A percentile compares a stretch with the other conserved stretches of the same genome.
These are phyloP conservation scores for Apophysomyces trapeziformis DNA, from an alignment of 371 early-diverging fungal genomes.

Conservation along the genomic window DNA sequence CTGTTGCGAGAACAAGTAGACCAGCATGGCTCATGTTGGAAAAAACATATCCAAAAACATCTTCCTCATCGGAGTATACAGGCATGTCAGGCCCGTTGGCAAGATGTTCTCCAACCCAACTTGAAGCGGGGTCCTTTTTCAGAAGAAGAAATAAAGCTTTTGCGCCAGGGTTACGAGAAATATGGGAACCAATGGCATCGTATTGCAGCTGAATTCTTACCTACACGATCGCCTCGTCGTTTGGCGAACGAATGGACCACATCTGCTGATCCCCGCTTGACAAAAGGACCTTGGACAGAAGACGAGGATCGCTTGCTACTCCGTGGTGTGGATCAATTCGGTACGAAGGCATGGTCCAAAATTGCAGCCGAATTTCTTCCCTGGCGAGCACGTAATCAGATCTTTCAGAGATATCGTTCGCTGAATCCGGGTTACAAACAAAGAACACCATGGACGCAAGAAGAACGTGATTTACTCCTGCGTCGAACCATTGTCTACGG, in stretches of 20 bases:
- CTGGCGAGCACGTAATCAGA: slow-evolving; percentile 17
- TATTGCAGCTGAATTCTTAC: slow-evolving; percentile 32
- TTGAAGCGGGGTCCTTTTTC: slow-evolving; percentile 36
- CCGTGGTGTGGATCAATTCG: slow-evolving; percentile 27
- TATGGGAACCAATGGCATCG: slow-evolving; percentile 32
- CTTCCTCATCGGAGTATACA: slow-evolving; percentile 37
- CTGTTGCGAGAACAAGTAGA: slow-evolving; percentile 33
- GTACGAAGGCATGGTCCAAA: slow-evolving; percentile 27
- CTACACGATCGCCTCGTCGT: slow-evolving; percentile 30
- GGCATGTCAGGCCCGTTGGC: slow-evolving; percentile 32
- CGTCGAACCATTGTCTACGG: slow-evolving; percentile 44
- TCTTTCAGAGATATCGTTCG: slow-evolving; percentile 26
- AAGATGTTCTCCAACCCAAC: slow-evolving; percentile 25
- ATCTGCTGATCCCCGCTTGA: not conserved
- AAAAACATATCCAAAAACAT: slow-evolving; percentile 31
- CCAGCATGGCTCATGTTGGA: slow-evolving; percentile 41
- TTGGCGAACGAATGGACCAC: slow-evolving; percentile 32
- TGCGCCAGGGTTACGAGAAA: slow-evolving; percentile 22
- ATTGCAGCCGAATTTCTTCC: slow-evolving; percentile 31
- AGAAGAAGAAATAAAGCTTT: slow-evolving; percentile 18
- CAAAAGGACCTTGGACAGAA: slow-evolving; percentile 26
- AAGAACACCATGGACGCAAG: slow-evolving; percentile 28
- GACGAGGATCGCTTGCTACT: slow-evolving; percentile 38
- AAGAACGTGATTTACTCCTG: slow-evolving; percentile 40
- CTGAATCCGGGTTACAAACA: slow-evolving; percentile 10